Evolutionary conservation across 1,284 basidiomycete genomes (phyloP).

Genomic region (Pascua sp.): DNA sequence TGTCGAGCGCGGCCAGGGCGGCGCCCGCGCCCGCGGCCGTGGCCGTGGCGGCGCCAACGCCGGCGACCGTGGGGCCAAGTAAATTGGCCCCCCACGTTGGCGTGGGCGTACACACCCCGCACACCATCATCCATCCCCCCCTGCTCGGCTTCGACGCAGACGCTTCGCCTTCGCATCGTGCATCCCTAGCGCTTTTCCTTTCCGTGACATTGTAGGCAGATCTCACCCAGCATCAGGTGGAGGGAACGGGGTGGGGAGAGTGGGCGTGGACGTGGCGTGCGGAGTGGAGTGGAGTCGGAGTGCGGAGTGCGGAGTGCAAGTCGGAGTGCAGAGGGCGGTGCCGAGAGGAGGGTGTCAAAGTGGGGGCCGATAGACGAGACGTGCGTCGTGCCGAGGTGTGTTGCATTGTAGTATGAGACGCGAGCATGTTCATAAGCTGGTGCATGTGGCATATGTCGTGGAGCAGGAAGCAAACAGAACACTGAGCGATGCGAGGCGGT

Average conservation of each 20-base stretch:
- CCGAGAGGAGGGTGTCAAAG: too few relatives aligned
- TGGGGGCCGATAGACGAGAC: too few relatives aligned
- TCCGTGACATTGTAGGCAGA: background rate
- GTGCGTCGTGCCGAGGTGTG: too few relatives aligned
- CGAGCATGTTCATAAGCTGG: constrained; percentile 11
- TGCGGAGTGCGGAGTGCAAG: background rate
- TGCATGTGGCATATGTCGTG: too few relatives aligned
- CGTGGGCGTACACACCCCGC: background rate
- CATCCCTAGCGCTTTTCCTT: background rate
- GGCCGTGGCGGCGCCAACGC: constrained; percentile 16
- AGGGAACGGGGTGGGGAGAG: background rate
- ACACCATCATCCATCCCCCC: constrained; percentile 1
- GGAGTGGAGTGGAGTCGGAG: background rate
- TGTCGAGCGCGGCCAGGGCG: constrained; percentile 6
- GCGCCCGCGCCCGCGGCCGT: constrained; percentile 14
- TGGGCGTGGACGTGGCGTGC: background rate
- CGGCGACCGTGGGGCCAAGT: constrained; percentile 15
- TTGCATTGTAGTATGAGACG: constrained; percentile 19
- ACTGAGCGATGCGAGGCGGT: too few relatives aligned
- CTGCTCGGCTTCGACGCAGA: background rate
- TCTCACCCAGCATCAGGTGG: constrained; percentile 1
- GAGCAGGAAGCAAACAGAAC: too few relatives aligned
- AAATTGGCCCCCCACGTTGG: background rate
- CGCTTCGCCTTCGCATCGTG: background rate
- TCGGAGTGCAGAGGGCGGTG: too few relatives aligned